Evolutionary conservation across 805 yeast genomes (phyloP).

Genomic region (Ogataea nakhonphanomensis): DNA sequence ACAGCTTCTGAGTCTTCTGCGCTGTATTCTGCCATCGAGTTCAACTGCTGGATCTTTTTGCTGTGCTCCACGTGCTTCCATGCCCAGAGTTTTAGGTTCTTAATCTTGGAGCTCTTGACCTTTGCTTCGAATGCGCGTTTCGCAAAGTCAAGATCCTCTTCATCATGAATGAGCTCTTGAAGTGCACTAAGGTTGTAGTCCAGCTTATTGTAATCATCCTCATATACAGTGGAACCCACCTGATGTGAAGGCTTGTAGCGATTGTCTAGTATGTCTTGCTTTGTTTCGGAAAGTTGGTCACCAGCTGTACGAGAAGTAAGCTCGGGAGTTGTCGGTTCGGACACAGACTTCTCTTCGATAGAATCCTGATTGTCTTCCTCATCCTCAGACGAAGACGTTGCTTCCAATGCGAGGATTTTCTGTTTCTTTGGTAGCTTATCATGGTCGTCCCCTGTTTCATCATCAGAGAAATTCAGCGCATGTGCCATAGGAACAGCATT

Average conservation of each 20-base stretch:
- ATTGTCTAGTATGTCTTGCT: slow-evolving; percentile 23
- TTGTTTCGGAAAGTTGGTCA: slow-evolving; percentile 23
- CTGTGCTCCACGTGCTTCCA: slow-evolving; percentile 51
- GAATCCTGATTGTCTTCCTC: slow-evolving; percentile 19
- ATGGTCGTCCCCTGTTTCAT: slow-evolving; percentile 24
- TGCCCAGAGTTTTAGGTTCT: slow-evolving; percentile 56
- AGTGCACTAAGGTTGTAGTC: slow-evolving; percentile 45
- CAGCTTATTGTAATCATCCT: slow-evolving; percentile 39
- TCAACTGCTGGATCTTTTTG: slow-evolving; percentile 11
- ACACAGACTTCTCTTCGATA: slow-evolving; percentile 12
- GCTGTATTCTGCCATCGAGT: slow-evolving; percentile 22
- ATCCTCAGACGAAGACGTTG: slow-evolving; percentile 18
- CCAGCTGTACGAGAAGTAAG: slow-evolving; percentile 23
- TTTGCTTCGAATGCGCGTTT: slow-evolving; percentile 38
- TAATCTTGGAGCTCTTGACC: slow-evolving; percentile 19
- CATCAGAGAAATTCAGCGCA: slow-evolving; percentile 44
- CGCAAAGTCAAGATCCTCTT: slow-evolving; percentile 64
- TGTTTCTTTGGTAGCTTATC: slow-evolving; percentile 20
- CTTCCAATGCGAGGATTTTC: slow-evolving; percentile 13
- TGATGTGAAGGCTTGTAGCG: slow-evolving; percentile 50
- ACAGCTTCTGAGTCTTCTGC: slow-evolving; percentile 27
- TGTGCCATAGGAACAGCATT: slow-evolving; percentile 50
- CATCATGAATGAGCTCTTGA: slow-evolving; percentile 60
- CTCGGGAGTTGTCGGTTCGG: slow-evolving; percentile 28
- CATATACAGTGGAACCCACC: slow-evolving; percentile 53